Evolutionary conservation across 2,329 filamentous ascomycete species (phyloP).

Genomic region (Basipetospora chlamydospora): DNA sequence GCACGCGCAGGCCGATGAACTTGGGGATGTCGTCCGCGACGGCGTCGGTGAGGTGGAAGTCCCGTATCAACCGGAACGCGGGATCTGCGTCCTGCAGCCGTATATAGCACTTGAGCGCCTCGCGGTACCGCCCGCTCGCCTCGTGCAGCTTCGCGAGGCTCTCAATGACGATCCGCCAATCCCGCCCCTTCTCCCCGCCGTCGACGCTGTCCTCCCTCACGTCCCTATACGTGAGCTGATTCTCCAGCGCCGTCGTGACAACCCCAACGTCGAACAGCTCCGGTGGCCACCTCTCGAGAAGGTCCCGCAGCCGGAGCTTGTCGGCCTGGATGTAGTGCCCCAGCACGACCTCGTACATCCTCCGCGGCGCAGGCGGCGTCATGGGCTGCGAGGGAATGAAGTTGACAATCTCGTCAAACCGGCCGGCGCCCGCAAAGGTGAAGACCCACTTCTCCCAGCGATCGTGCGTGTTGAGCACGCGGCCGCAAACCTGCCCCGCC

Average conservation of each 20-base stretch:
- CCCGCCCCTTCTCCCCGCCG: constrained; percentile 54
- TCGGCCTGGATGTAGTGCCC: constrained; percentile 77
- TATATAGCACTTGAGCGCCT: constrained; percentile 82
- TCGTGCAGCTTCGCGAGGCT: constrained; percentile 74
- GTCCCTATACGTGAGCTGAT: constrained; percentile 63
- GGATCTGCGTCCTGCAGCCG: constrained; percentile 82
- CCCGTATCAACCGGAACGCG: constrained; percentile 71
- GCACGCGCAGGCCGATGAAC: constrained; percentile 76
- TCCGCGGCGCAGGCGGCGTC: constrained; percentile 61
- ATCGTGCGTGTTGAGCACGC: constrained; percentile 63
- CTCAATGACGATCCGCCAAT: constrained; percentile 85
- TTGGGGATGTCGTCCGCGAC: constrained; percentile 81
- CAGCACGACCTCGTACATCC: constrained; percentile 79
- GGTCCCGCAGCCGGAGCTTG: constrained; percentile 57
- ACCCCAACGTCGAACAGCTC: constrained; percentile 70
- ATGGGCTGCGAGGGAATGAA: constrained; percentile 68
- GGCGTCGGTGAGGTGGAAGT: constrained; percentile 80
- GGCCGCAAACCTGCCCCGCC: constrained; percentile 69
- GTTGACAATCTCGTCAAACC: constrained; percentile 78
- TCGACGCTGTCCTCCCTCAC: constrained; percentile 64
- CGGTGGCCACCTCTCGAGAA: constrained; percentile 71
- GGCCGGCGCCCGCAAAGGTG: constrained; percentile 73
- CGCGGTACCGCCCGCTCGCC: constrained; percentile 63
- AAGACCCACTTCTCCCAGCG: constrained; percentile 95
- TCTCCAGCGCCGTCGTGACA: constrained; percentile 65